Percentiles rank a stretch among this genome's conserved stretches.
Conservation (phyloP, 2,329 filamentous ascomycete genomes). For the Fusarium tuaranense region DNA sequence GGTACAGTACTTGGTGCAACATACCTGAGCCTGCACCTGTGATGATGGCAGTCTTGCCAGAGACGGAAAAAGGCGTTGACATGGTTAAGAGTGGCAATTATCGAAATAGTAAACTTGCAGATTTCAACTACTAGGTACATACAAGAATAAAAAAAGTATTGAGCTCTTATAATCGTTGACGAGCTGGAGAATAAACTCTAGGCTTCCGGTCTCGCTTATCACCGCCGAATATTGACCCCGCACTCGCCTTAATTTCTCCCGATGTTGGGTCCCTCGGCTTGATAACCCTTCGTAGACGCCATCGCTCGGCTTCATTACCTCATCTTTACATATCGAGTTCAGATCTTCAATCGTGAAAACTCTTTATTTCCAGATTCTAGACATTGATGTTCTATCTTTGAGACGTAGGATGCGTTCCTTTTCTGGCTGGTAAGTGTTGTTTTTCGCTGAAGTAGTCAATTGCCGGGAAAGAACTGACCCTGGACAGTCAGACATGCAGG, state of each 20-base stretch:
- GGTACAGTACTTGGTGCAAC: rapidly evolving
- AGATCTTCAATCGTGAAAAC: not conserved
- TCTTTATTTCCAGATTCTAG: not conserved
- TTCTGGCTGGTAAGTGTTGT: slow-evolving; percentile 13
- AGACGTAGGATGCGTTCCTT: slow-evolving; percentile 37
- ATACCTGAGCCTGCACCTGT: slow-evolving; percentile 38
- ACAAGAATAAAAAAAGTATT: not conserved
- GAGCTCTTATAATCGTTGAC: not conserved
- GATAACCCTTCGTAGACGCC: not conserved
- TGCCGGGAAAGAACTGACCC: not conserved
- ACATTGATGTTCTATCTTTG: not conserved
- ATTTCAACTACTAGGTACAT: not conserved
- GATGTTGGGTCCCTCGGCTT: not conserved
- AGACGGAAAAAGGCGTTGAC: slow-evolving; percentile 34
- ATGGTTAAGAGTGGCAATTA: slow-evolving; percentile 2
- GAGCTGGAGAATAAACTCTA: not conserved
- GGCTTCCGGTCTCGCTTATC: slow-evolving; percentile 5
- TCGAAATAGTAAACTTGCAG: not conserved
- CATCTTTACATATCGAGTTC: not conserved
- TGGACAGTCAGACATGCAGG: slow-evolving; percentile 36
- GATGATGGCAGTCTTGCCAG: slow-evolving; percentile 34
- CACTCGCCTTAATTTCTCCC: slow-evolving; percentile 33
- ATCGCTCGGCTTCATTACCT: not conserved
- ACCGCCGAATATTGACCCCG: slow-evolving; percentile 14
- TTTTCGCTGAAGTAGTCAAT: not conserved